Evolutionary conservation across 768 basidiomycete genomes (phyloP).

Genomic region (Clathrus columnatus): DNA sequence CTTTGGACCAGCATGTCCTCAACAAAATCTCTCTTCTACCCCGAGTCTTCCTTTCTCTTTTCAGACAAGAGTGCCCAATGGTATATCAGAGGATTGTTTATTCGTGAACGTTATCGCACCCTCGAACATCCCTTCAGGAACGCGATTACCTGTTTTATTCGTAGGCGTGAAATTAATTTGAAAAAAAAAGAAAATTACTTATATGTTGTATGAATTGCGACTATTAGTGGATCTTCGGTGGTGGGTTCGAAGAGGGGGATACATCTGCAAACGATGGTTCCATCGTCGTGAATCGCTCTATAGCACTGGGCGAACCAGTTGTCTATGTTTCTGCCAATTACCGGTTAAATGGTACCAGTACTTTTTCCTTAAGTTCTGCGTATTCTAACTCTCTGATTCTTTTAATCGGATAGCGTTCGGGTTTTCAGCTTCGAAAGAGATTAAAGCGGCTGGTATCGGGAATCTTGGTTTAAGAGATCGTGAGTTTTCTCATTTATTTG

Average conservation of each 20-base stretch:
- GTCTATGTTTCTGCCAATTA: conserved; percentile 35
- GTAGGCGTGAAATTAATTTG: conserved; percentile 21
- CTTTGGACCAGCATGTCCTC: conserved; percentile 34
- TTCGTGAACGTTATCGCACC: conserved; percentile 47
- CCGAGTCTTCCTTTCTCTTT: conserved; percentile 16
- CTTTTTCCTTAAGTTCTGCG: conserved; percentile 11
- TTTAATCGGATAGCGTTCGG: conserved; percentile 12
- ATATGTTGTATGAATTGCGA: conserved; percentile 28
- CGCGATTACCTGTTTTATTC: conserved; percentile 45
- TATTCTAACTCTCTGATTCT: background rate
- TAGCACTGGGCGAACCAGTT: conserved; percentile 24
- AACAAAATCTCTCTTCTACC: conserved; percentile 22
- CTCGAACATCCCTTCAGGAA: conserved; percentile 26
- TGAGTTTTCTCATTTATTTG: background rate
- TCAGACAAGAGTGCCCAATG: too few relatives aligned
- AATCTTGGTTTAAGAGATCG: conserved; percentile 16
- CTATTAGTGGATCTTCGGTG: conserved; percentile 22
- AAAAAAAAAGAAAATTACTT: background rate
- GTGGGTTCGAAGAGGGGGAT: conserved; percentile 27
- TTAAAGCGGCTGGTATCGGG: conserved; percentile 9
- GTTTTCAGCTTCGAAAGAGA: conserved; percentile 13
- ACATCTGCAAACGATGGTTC: conserved; percentile 16
- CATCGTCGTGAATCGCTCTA: conserved; percentile 24
- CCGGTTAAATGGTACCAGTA: conserved; percentile 30
- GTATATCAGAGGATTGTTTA: conserved; percentile 24